phyloP scores from a whole-genome alignment of 768 basidiomycete species.

The Dioszegia aurantiaca region DNA sequence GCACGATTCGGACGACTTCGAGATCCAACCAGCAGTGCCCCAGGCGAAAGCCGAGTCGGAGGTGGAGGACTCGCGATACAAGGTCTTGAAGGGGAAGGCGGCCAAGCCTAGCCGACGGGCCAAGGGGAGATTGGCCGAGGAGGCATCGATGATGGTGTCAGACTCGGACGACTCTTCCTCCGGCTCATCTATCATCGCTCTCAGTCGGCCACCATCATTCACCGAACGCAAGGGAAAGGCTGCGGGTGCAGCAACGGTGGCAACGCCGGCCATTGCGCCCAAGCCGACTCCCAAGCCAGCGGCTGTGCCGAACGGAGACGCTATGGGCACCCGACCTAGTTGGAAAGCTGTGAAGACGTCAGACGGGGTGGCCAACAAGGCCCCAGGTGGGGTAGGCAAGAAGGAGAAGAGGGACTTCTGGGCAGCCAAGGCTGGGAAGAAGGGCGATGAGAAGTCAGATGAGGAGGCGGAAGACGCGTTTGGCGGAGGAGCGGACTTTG shows the following conservation, averaged over 20 bases:
- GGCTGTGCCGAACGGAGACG: not conserved
- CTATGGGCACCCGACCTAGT: too few species aligned
- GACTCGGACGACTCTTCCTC: constrained; percentile 1
- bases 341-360: not conserved
- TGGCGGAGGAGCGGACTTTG: constrained; percentile 14
- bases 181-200: constrained; percentile 1
- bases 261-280: too few species aligned
- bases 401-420: constrained; percentile 37
- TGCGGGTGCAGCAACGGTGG: too few species aligned
- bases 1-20: constrained; percentile 16
- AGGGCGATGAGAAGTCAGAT: not conserved
- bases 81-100: constrained; percentile 8
- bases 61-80: constrained; percentile 33
- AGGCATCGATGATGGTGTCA: not conserved
- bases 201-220: constrained; percentile 5
- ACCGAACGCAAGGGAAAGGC: not conserved
- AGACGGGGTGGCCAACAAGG: not conserved
- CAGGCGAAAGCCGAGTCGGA: constrained; percentile 8
- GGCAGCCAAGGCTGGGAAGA: constrained; percentile 27
- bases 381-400: constrained; percentile 2
- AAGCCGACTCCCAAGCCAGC: too few species aligned
- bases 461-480: constrained; percentile 16
- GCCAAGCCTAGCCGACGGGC: not conserved
- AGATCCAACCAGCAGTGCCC: constrained; percentile 3
- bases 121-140: not conserved